phyloP scores from a whole-genome alignment of 768 basidiomycete genomes.

The Scleroderma citrinum region DNA sequence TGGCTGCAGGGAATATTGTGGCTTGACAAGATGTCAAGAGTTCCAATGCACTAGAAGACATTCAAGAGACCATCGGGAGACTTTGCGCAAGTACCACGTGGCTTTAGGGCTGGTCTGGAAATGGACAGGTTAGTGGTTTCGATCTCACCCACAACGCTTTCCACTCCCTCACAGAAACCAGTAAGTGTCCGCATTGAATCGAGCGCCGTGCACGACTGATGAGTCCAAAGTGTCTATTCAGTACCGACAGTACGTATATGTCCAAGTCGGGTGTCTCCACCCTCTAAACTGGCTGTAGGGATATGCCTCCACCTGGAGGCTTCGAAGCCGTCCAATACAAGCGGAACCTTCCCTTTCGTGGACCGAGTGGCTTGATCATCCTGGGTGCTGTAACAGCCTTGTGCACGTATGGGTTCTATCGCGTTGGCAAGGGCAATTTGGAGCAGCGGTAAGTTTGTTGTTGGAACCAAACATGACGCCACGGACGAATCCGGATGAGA shows the following conservation, averaged over 20 bases:
- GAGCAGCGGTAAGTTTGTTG: conserved; percentile 76
- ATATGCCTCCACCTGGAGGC: conserved; percentile 92
- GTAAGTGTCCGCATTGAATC: conserved; percentile 10
- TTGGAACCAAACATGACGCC: conserved; percentile 11
- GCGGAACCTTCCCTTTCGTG: conserved; percentile 87
- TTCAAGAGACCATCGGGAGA: background rate
- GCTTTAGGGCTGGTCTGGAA: conserved; percentile 25
- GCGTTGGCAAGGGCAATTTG: conserved; percentile 82
- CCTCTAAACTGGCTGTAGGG: conserved; percentile 44
- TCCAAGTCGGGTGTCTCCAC: conserved; percentile 4
- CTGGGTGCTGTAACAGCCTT: conserved; percentile 82
- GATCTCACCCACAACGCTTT: conserved; percentile 2
- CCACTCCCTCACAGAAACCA: conserved; percentile 6
- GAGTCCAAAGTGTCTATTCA: conserved; percentile 18
- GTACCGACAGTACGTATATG: conserved; percentile 24
- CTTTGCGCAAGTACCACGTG: too few relatives aligned
- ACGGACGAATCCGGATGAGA: conserved; percentile 12
- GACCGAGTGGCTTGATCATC: conserved; percentile 78
- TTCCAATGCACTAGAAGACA: background rate
- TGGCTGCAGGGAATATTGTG: background rate
- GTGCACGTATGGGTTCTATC: conserved; percentile 89
- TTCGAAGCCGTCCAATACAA: conserved; percentile 94
- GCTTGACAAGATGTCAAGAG: background rate
- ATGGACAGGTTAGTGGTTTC: background rate
- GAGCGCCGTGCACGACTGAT: conserved; percentile 1